Evolutionary conservation across 176 grass and related monocot species (phyloP).

Genomic region (Musa acuminata): DNA sequence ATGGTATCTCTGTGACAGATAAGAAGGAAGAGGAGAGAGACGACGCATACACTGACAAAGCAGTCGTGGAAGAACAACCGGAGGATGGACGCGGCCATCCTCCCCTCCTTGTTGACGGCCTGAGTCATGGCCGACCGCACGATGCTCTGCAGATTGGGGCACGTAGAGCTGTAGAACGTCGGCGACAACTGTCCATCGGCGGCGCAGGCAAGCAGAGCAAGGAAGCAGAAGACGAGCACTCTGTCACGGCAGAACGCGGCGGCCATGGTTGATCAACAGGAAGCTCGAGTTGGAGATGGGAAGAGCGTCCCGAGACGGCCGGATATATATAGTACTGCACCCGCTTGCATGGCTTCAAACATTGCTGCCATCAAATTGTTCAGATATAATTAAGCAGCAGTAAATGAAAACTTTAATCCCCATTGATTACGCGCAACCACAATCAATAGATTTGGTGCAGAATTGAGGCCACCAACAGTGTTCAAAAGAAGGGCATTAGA

Average conservation of each 20-base stretch:
- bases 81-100: slow-evolving; percentile 67
- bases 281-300: background rate
- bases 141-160: slow-evolving; percentile 42
- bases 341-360: no score
- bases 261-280: background rate
- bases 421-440: no score
- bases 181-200: slow-evolving; percentile 39
- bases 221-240: slow-evolving; percentile 1
- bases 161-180: slow-evolving; percentile 47
- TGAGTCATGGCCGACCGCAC: slow-evolving; percentile 46
- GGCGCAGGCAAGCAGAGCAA: slow-evolving; percentile 2
- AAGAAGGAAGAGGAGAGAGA: background rate
- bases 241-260: background rate
- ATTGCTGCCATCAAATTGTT: no score
- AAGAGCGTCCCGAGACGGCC: no score
- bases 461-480: no score
- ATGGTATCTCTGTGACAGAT: no score
- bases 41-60: slow-evolving; percentile 28
- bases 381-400: no score
- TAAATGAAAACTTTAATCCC: no score
- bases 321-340: no score
- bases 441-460: no score
- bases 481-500: no score
- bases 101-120: slow-evolving; percentile 37
- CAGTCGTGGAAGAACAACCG: slow-evolving; percentile 81